Base-by-base conservation (phyloP, 1,284 basidiomycete genomes). In the Phlebopus sp. region DNA sequence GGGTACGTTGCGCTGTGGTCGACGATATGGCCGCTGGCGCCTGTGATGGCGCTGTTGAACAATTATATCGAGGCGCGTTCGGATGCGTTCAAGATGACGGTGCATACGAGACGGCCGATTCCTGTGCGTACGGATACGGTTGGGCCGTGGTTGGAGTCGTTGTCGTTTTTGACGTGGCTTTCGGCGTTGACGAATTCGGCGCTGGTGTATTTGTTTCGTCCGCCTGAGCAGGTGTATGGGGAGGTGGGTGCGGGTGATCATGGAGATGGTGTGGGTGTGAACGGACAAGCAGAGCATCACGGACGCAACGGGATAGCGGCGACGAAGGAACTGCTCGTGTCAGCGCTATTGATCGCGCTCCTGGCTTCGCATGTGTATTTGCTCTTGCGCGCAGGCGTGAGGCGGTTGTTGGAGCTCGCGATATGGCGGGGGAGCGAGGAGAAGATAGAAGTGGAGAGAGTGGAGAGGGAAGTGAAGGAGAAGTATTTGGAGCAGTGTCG, bases 21-120 rank as follows among this genome's bases (percentile, higher is more conserved):
- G 35, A 86, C 91, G 25, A 91, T 96, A 49, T 99, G 95, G 96
- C 93, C 95, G 1, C 74, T 99, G 14, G 90, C 92, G 4, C 85
- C 90, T n/a, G 75, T 85, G 82, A 86, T 88, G 81, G 82, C 86
- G 2, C 71, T 90, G 18, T 56, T 89, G 30, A 94, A 97, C 73
- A 96, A 97, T 68, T 82, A 93, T 67, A 74, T 99, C 56, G 97
- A 99, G 70, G 70, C 95, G 7, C 84, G 95, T 23, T 90, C 87
- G 1, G 97, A 99, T 66, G 94, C 96, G 2, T 88, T 96, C 77
- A 99, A 99, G 74, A 89, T 99, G 63, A 84, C 86, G 6, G 81
- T 86, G 13, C 94, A 97, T 62, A 78, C 83, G 43, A 81, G 92
- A 10, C 79, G 93, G 15, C 92, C 96, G 1, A 78, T 97, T 32